These are phyloP conservation scores for Triadica sebifera DNA, from an alignment of 345 rosid species.

Conservation along the genomic window DNA sequence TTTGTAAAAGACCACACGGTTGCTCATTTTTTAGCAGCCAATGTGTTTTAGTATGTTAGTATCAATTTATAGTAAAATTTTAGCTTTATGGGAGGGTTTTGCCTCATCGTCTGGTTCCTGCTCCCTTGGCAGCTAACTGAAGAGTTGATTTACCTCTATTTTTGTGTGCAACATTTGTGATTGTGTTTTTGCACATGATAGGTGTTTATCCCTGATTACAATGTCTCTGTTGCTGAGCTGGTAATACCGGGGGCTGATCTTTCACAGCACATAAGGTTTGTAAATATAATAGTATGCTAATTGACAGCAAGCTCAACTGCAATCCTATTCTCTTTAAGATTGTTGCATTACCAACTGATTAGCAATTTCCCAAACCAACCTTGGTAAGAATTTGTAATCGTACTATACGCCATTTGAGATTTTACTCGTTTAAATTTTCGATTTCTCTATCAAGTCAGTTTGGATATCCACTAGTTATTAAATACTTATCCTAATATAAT, in stretches of 20 bases:
- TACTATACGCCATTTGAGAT: not conserved
- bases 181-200: constrained; percentile 15
- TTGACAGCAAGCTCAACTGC: not conserved
- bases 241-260: constrained; percentile 54
- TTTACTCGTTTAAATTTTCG: not conserved
- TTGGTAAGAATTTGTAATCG: not conserved
- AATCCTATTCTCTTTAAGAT: not conserved
- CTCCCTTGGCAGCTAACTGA: too few species aligned
- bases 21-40: not conserved
- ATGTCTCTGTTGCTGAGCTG: constrained; percentile 52
- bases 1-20: not conserved
- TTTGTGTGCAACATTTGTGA: not conserved
- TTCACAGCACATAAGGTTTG: constrained; percentile 47
- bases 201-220: constrained; percentile 52
- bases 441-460: not conserved
- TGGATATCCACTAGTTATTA: not conserved
- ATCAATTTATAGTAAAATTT: not conserved
- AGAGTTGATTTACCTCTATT: too few species aligned
- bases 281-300: not conserved
- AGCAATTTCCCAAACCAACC: not conserved
- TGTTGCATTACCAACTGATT: not conserved
- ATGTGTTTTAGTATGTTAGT: not conserved
- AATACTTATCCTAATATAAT: not conserved
- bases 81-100: not conserved
- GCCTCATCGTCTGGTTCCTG: too few species aligned